Base-by-base conservation (phyloP, 495 filamentous ascomycete species). In the Lophiotrema nucula region DNA sequence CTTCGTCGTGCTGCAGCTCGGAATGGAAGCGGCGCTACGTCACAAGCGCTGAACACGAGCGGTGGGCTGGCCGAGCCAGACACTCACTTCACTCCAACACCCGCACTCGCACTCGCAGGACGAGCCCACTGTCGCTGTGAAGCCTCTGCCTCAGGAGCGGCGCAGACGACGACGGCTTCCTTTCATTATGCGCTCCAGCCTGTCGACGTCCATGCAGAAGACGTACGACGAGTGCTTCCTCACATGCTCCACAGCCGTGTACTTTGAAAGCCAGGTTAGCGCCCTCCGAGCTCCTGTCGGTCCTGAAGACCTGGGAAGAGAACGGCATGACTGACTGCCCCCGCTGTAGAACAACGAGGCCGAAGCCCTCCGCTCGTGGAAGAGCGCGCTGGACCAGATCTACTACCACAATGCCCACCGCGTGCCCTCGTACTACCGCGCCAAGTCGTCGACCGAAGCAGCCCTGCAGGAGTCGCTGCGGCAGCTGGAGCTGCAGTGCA, bases 181-280 rank as follows among this genome's bases (percentile, higher is more conserved):
- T 21, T 21, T 18, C 19, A 90, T 88, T 87, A 88, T 92, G 82
- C 88, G 88, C 75, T 86, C 81, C 77, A 89, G 86, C 69, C 80
- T 82, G 41, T 78, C 83, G 60, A 86, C 90, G 70, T 84, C 85
- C 51, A 79, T 97, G 71, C 93, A 97, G 77, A 97, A 96, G 81
- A 95, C 90, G 53, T 97, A 97, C 74, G 91, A 97, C 76, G 90
- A 97, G 67, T 90, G 88, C 72, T 96, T 95, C 73, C 77, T 96
- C 53, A 88, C 86, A 61, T 96, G 90, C 72, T 96, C 91, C 1
- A 97, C 91, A 10, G 93, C 93, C 54, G 88, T 96, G 58, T 96
- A 95, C 73, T 95, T 93, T 70, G 91, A 97, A 71, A 85, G 86
- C 65, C 87, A 95, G 81, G 90, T 93, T 72, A 39, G 74, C 49